These are phyloP conservation scores for Phytophthora crassamura DNA, from an alignment of 352 stramenopile species.

Conservation along the genomic window DNA sequence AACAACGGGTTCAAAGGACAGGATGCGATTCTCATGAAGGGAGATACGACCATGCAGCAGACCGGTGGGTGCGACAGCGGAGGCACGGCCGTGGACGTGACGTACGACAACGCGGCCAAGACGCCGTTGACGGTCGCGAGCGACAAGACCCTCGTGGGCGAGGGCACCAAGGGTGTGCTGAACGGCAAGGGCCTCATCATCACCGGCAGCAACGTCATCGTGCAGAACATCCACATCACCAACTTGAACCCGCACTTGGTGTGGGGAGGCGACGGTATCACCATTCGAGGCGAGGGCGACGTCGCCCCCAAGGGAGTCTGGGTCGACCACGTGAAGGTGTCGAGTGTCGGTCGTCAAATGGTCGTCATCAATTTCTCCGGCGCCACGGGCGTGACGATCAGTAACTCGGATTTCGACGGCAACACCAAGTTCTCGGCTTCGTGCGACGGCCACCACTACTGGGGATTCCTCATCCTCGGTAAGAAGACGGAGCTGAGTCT, in stretches of 20 bases:
- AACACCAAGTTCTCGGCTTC: slow-evolving; percentile 43
- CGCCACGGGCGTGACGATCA: slow-evolving; percentile 45
- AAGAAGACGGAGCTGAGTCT: slow-evolving; percentile 35
- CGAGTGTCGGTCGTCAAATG: slow-evolving; percentile 42
- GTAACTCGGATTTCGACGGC: slow-evolving; percentile 60
- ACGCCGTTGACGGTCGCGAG: slow-evolving; percentile 25
- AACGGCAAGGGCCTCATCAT: slow-evolving; percentile 44
- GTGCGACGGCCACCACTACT: slow-evolving; percentile 65
- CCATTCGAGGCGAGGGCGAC: slow-evolving; percentile 18
- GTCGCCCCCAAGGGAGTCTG: slow-evolving; percentile 35
- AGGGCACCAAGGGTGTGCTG: slow-evolving; percentile 38
- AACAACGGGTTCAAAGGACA: slow-evolving; percentile 50
- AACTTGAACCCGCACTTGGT: slow-evolving; percentile 54
- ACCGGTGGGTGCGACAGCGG: slow-evolving; percentile 29
- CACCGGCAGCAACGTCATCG: slow-evolving; percentile 47
- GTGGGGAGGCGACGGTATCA: slow-evolving; percentile 33
- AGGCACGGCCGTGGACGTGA: slow-evolving; percentile 20
- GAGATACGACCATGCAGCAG: slow-evolving; percentile 26
- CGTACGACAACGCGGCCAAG: slow-evolving; percentile 11
- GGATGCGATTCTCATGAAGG: slow-evolving; percentile 38
- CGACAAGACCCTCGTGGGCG: slow-evolving; percentile 6
- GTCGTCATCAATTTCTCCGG: slow-evolving; percentile 39
- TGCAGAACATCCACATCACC: slow-evolving; percentile 58
- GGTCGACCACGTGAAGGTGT: slow-evolving; percentile 56
- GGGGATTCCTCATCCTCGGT: slow-evolving; percentile 38